Evolutionary conservation across 352 stramenopile species (phyloP).

Genomic region (Globisporangium takayamanum): DNA sequence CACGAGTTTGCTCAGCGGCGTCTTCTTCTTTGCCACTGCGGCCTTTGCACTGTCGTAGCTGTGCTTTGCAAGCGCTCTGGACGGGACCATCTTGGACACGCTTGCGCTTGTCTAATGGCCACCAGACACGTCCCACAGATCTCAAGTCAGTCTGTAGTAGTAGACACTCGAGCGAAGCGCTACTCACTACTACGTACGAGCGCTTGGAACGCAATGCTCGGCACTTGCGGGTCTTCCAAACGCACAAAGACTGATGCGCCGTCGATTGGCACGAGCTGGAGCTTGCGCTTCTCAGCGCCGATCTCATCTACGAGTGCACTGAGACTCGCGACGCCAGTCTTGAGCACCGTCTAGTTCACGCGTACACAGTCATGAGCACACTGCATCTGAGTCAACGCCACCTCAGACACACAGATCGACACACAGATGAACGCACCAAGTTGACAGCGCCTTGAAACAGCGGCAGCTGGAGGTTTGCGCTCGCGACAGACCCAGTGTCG

Average conservation of each 20-base stretch:
- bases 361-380: not conserved
- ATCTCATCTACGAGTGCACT: conserved; percentile 31
- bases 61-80: conserved; percentile 33
- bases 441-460: conserved; percentile 59
- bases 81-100: conserved; percentile 41
- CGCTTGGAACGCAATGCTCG: conserved; percentile 21
- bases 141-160: not conserved
- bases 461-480: conserved; percentile 44
- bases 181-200: conserved; percentile 27
- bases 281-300: conserved; percentile 39
- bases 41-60: conserved; percentile 42
- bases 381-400: too few relatives aligned
- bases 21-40: conserved; percentile 50
- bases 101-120: conserved; percentile 17
- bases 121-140: too few relatives aligned
- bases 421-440: conserved; percentile 23
- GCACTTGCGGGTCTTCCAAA: conserved; percentile 55
- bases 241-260: conserved; percentile 54
- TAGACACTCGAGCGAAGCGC: not conserved
- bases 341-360: conserved; percentile 28
- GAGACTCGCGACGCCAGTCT: conserved; percentile 16
- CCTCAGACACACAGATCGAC: not conserved
- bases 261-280: conserved; percentile 20
- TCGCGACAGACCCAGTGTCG: conserved; percentile 24
- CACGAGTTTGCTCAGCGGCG: conserved; percentile 47